Evolutionary conservation across 2,329 filamentous ascomycete genomes (phyloP).

Genomic region (Pyrenophora graminea): DNA sequence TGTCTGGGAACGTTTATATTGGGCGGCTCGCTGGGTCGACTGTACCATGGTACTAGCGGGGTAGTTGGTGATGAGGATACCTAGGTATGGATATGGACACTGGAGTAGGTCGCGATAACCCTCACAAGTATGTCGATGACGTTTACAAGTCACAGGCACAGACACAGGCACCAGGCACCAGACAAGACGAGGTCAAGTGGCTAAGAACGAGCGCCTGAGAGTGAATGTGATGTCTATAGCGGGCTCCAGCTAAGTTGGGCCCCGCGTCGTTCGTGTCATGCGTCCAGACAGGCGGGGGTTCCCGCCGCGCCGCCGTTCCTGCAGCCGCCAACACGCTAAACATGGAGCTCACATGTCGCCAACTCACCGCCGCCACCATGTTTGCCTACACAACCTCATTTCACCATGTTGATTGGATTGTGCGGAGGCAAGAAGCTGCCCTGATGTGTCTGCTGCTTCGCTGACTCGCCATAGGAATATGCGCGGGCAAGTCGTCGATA

Average conservation of each 20-base stretch:
- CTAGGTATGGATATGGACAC: background rate
- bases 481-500: conserved; percentile 88
- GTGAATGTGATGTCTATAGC: conserved; percentile 28
- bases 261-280: conserved; percentile 20
- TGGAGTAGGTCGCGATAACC: background rate
- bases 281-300: conserved; percentile 1
- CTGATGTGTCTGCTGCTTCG: background rate
- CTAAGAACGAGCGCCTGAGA: conserved; percentile 25
- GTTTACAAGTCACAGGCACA: background rate
- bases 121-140: conserved; percentile 6
- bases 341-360: background rate
- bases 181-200: conserved; percentile 16
- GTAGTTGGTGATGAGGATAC: conserved; percentile 1
- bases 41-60: background rate
- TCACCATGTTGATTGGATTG: conserved; percentile 72
- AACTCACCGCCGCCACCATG: background rate
- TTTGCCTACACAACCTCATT: no score
- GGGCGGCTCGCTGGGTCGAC: no score
- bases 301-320: conserved; percentile 31
- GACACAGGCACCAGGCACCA: conserved; percentile 29
- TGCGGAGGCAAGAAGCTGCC: conserved; percentile 52
- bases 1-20: no score
- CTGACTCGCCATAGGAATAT: conserved; percentile 68
- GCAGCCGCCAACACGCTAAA: conserved; percentile 22
- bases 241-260: background rate